Conservation (phyloP, 257 asterid species). For the Salvia splendens region DNA sequence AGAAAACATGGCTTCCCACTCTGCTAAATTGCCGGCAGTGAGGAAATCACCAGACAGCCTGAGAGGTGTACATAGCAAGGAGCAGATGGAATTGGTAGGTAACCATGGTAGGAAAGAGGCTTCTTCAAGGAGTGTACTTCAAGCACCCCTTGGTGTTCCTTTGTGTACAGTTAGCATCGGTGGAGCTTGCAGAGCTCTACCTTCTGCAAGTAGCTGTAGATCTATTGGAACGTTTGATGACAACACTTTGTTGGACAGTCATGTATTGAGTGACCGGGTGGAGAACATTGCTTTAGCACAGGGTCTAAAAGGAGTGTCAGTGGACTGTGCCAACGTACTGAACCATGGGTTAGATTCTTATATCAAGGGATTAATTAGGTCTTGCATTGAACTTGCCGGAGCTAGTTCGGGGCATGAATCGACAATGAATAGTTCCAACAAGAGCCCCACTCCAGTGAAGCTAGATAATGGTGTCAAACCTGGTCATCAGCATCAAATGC, state of each 20-base stretch:
- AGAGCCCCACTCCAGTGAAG: conserved; percentile 47
- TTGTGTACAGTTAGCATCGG: conserved; percentile 67
- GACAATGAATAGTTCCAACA: conserved; percentile 39
- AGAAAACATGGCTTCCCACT: conserved; percentile 30
- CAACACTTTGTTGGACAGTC: conserved; percentile 64
- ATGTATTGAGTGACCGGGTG: conserved; percentile 63
- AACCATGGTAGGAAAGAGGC: conserved; percentile 46
- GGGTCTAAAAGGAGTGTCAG: conserved; percentile 77
- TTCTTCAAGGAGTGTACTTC: conserved; percentile 58
- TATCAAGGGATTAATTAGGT: conserved; percentile 64
- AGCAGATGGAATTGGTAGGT: conserved; percentile 37
- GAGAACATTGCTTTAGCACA: conserved; percentile 66
- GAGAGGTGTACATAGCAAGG: conserved; percentile 50
- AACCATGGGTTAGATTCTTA: conserved; percentile 75
- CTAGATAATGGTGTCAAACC: conserved; percentile 65
- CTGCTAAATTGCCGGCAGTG: conserved; percentile 36
- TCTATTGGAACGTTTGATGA: conserved; percentile 42
- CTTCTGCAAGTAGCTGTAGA: conserved; percentile 51
- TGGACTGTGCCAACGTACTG: conserved; percentile 65
- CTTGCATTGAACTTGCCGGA: conserved; percentile 62
- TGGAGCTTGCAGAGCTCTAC: conserved; percentile 59
- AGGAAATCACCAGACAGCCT: conserved; percentile 47
- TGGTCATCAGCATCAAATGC: conserved; percentile 55
- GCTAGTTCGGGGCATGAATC: conserved; percentile 54
- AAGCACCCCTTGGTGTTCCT: conserved; percentile 84